Conservation (phyloP, 2,329 filamentous ascomycete genomes). For the Myriosclerotinia curreyana region DNA sequence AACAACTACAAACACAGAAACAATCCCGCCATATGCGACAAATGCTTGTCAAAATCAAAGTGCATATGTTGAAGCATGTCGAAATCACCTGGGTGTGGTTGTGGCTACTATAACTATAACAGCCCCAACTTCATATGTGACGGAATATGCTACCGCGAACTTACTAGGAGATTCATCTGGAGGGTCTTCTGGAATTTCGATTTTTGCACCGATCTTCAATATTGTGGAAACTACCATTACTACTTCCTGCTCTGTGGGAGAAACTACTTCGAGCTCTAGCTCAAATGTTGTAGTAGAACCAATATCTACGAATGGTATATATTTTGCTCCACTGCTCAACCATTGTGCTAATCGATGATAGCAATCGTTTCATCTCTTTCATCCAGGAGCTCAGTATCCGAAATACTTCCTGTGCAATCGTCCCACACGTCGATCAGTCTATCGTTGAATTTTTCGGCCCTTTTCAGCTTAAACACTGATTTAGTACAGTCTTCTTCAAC, state of each 20-base stretch:
- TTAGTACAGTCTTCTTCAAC: neutral
- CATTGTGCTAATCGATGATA: neutral
- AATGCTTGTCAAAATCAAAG: slow-evolving; percentile 1
- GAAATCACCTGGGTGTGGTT: neutral
- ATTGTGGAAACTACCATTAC: neutral
- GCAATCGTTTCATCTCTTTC: neutral
- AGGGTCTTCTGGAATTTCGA: no score
- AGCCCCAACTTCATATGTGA: slow-evolving; percentile 10
- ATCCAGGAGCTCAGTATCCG: neutral
- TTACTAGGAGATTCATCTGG: neutral
- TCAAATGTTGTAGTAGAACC: neutral
- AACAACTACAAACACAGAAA: neutral
- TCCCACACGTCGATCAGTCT: neutral
- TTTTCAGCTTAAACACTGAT: neutral
- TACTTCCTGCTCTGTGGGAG: neutral
- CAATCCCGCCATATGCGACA: neutral
- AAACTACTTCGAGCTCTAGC: neutral
- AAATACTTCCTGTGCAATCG: neutral
- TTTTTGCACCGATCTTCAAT: neutral
- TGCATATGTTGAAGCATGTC: slow-evolving; percentile 13
- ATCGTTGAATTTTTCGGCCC: neutral
- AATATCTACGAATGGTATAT: neutral
- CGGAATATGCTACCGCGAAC: slow-evolving; percentile 1
- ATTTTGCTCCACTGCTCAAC: neutral
- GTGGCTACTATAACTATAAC: slow-evolving; percentile 1